Conservation (phyloP, 2,329 filamentous ascomycete species). For the Stagonosporopsis tanaceti region DNA sequence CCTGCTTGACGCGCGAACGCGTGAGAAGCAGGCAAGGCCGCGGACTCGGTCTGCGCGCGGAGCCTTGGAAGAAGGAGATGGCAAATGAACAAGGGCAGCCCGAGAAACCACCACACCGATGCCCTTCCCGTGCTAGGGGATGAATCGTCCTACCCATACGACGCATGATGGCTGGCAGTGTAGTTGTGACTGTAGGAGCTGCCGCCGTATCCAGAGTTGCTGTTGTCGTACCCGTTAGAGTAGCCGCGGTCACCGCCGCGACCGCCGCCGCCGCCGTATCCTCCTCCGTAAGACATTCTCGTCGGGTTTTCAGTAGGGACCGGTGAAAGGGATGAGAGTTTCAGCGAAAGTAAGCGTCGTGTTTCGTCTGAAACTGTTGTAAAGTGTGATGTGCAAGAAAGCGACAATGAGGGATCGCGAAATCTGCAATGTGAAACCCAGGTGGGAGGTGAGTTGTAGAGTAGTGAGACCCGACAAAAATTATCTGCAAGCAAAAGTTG, state of each 20-base stretch:
- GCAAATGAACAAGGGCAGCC: constrained; percentile 40
- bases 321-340: constrained; percentile 38
- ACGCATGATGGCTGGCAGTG: constrained; percentile 52
- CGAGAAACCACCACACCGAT: constrained; percentile 47
- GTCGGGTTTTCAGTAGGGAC: constrained; percentile 43
- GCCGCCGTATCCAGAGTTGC: constrained; percentile 54
- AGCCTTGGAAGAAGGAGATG: constrained; percentile 37
- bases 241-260: constrained; percentile 59
- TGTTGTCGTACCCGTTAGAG: constrained; percentile 61
- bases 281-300: constrained; percentile 74
- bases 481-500: constrained; percentile 24
- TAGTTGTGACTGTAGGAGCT: constrained; percentile 57
- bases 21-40: constrained; percentile 34
- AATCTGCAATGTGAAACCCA: constrained; percentile 29
- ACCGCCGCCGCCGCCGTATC: constrained; percentile 58
- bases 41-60: constrained; percentile 42
- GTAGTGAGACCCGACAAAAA: constrained; percentile 27
- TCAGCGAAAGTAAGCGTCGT: constrained; percentile 32
- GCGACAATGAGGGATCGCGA: constrained; percentile 39
- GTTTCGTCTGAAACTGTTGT: constrained; percentile 24
- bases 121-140: constrained; percentile 49
- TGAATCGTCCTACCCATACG: constrained; percentile 54
- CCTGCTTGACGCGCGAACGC: constrained; percentile 30
- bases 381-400: constrained; percentile 29
- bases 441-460: constrained; percentile 26